Evolutionary conservation across 108 stramenopile genomes (phyloP).

Genomic region (Bacterosira constricta): DNA sequence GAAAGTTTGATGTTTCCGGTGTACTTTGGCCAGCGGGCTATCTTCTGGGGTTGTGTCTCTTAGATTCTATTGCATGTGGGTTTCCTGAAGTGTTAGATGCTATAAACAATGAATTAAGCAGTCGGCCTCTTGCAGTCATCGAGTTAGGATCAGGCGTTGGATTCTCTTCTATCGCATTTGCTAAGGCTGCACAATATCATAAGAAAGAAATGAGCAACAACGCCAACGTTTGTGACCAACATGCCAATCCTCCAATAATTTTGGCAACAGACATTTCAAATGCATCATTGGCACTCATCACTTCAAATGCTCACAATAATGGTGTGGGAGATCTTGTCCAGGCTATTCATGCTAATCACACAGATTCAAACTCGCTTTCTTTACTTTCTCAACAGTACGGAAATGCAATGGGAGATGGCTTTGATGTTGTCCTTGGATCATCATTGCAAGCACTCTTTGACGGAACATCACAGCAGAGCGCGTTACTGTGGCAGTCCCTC

Average conservation of each 20-base stretch:
- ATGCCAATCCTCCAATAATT: slow-evolving; percentile 14
- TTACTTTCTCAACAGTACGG: slow-evolving; percentile 11
- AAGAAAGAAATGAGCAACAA: neutral
- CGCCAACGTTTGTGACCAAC: neutral
- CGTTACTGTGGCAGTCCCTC: slow-evolving; percentile 45
- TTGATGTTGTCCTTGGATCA: slow-evolving; percentile 57
- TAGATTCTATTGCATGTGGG: slow-evolving; percentile 47
- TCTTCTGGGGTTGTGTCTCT: slow-evolving; percentile 58
- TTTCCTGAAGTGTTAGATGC: slow-evolving; percentile 41
- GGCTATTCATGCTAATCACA: slow-evolving; percentile 4
- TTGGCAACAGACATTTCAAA: slow-evolving; percentile 21
- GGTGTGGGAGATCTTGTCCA: slow-evolving; percentile 12
- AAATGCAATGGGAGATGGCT: slow-evolving; percentile 29
- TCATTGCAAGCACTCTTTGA: slow-evolving; percentile 60
- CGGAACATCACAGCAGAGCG: slow-evolving; percentile 29
- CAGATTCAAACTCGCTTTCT: neutral
- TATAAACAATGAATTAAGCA: neutral
- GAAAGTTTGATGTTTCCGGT: slow-evolving; percentile 57
- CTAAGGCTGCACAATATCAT: slow-evolving; percentile 18
- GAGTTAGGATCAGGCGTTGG: slow-evolving; percentile 67
- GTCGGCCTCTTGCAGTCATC: slow-evolving; percentile 25
- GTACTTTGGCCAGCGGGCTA: slow-evolving; percentile 71
- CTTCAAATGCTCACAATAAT: slow-evolving; percentile 16
- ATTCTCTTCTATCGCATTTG: slow-evolving; percentile 54
- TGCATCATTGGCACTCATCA: slow-evolving; percentile 19